phyloP scores from a whole-genome alignment of 2,329 filamentous ascomycete species.

The Colletotrichum melonis region DNA sequence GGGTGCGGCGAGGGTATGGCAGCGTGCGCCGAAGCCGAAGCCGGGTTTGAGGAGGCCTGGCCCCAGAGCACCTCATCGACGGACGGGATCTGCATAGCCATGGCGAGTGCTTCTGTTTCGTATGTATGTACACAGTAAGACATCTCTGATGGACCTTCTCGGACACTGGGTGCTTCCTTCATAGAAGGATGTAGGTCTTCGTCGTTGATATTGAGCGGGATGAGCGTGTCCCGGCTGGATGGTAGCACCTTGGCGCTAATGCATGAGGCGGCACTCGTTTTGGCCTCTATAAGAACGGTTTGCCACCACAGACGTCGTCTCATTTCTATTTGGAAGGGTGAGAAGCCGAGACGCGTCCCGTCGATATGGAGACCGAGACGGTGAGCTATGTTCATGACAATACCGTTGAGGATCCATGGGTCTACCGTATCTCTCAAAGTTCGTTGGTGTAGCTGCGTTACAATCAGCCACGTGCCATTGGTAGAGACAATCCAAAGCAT shows the following conservation, averaged over 20 bases:
- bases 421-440: not conserved
- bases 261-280: not conserved
- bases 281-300: not conserved
- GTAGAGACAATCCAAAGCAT: too few relatives aligned
- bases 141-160: not conserved
- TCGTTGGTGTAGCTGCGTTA: not conserved
- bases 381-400: slow-evolving; percentile 71
- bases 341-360: not conserved
- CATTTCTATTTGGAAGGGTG: not conserved
- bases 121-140: slow-evolving; percentile 10
- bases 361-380: slow-evolving; percentile 75
- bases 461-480: not conserved
- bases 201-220: slow-evolving; percentile 10
- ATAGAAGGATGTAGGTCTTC: not conserved
- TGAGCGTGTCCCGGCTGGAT: not conserved
- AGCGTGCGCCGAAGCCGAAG: too few relatives aligned
- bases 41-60: too few relatives aligned
- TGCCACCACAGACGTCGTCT: slow-evolving; percentile 19
- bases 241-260: not conserved
- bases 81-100: not conserved
- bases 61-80: not conserved
- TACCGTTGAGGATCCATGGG: slow-evolving; percentile 68
- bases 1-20: not conserved
- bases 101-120: not conserved
- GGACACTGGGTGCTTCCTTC: not conserved